These are phyloP conservation scores for Trichomonas tenax DNA, from an alignment of 208 protist genomes.

Conservation along the genomic window DNA sequence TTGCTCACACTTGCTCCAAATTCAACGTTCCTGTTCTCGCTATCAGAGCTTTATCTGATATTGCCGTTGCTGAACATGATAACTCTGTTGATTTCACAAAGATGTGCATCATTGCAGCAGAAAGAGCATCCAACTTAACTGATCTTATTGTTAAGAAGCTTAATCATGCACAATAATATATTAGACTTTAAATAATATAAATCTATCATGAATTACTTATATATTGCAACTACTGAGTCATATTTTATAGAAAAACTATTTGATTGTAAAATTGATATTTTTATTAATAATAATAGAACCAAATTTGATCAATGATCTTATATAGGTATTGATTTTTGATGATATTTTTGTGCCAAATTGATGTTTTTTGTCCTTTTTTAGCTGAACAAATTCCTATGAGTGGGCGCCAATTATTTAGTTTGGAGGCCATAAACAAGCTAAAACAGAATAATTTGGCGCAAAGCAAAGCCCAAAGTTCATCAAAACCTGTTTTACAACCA, in stretches of 20 bases:
- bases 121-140: not conserved
- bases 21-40: not conserved
- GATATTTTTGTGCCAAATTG: too few species aligned
- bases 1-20: not conserved
- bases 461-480: not conserved
- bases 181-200: too few species aligned
- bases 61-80: not conserved
- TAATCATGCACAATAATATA: not conserved
- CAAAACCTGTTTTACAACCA: not conserved
- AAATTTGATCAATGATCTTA: too few species aligned
- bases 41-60: not conserved
- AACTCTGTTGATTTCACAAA: not conserved
- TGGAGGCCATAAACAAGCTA: not conserved
- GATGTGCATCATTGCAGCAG: not conserved
- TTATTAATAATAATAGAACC: too few species aligned
- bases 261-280: too few species aligned
- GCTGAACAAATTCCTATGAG: not conserved
- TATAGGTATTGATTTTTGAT: too few species aligned
- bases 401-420: not conserved
- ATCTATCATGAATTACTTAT: too few species aligned
- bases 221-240: too few species aligned
- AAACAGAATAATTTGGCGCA: not conserved
- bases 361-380: not conserved
- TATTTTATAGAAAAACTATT: too few species aligned
- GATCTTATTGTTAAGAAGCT: not conserved